phyloP scores from a whole-genome alignment of 2,329 filamentous ascomycete species.

The Talaromyces rugulosus region DNA sequence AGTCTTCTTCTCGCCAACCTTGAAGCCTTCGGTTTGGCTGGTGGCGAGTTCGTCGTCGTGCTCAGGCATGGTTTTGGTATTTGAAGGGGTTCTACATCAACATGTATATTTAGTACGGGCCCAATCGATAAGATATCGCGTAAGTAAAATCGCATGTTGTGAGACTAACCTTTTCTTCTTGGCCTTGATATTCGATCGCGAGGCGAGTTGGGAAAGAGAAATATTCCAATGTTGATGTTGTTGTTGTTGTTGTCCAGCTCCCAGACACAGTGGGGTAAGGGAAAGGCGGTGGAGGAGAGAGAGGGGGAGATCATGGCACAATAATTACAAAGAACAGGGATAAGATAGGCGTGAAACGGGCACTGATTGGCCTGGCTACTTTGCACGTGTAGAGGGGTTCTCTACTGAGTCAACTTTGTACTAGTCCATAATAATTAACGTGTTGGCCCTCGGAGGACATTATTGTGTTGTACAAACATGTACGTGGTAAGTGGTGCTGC shows the following conservation, averaged over 20 bases:
- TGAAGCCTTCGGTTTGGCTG: slow-evolving; percentile 91
- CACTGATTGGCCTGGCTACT: not conserved
- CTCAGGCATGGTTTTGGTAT: slow-evolving; percentile 56
- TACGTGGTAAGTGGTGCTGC: not conserved
- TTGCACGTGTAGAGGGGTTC: not conserved
- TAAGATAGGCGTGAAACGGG: not conserved
- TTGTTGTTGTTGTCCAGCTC: not conserved
- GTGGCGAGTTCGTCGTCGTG: slow-evolving; percentile 78
- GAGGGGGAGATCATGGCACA: slow-evolving; percentile 14
- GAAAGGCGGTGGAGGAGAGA: slow-evolving; percentile 26
- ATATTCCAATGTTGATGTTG: not conserved
- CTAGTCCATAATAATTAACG: too few relatives aligned
- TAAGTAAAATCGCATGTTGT: not conserved
- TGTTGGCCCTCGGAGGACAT: not conserved
- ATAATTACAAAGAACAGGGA: not conserved
- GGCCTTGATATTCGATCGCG: not conserved
- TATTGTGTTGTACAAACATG: not conserved
- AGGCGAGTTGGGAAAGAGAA: not conserved
- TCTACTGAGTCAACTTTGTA: not conserved
- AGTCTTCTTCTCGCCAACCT: slow-evolving; percentile 98
- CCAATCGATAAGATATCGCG: not conserved
- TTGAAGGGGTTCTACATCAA: not conserved
- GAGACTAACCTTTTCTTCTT: not conserved
- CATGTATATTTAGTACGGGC: not conserved
- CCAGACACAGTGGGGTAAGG: slow-evolving; percentile 21